Base-by-base conservation (phyloP, 495 filamentous ascomycete species). In the Penicillium salamii region DNA sequence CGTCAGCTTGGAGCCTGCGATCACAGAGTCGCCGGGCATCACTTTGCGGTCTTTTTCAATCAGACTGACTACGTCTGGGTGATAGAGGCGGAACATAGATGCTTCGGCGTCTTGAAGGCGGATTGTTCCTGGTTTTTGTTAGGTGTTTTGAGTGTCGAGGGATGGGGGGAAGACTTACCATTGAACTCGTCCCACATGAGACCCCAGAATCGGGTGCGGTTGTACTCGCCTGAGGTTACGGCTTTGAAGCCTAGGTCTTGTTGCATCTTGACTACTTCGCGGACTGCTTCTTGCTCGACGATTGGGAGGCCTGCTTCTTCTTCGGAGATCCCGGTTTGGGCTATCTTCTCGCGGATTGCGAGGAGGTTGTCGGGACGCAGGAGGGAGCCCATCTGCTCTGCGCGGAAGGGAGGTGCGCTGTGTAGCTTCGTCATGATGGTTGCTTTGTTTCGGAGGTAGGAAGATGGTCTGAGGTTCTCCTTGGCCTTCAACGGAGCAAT, bases 1-100 rank as follows among this genome's bases (percentile, higher is more conserved):
- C 41, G 67, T 68, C 35, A 87, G 77, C 67, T 86, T 86, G 40
- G 74, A 71, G 4, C 76, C 81, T 47, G 84, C 85, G 49, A 89
- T 71, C 39, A 86, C 82, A 3, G 78, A 80, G 55, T 87, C 83
- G 18, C 78, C 81, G 1, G 84, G 83, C 61, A 62, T 65, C 20
- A 62, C 61, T 70, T 85, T 84, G 50, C 82, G 74, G 49, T 78
- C 76, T 37, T 69, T 67, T 54, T 83, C 80, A 11, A 76, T 74
- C 58, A 89, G 78, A 31, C 78, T 83, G n/a, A 84, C 81, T 34
- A 90, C 81, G 59, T 89, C 85, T 5, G 87, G 87, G 53, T 88
- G 82, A 57, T 88, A 88, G 14, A 77, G 69, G 5, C 84, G 70
- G 64, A 86, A 87, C 62, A 87, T 79, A 6, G 76, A 72, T 31